Evolutionary conservation across 805 yeast genomes (phyloP).

Genomic region (Torulaspora gathmanii): DNA sequence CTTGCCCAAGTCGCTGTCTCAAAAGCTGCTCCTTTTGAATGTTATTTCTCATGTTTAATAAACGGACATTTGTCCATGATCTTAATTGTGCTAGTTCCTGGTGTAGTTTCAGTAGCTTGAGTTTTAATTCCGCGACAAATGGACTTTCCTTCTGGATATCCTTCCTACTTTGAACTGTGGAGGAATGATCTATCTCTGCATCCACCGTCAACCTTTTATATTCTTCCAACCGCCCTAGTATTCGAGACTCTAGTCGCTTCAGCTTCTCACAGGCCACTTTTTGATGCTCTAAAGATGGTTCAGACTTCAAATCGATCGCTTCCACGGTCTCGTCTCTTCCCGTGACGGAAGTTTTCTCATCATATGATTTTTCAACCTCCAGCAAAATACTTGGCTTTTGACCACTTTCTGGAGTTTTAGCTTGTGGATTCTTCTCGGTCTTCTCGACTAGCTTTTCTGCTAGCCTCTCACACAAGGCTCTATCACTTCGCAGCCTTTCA

Average conservation of each 20-base stretch:
- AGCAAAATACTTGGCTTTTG: background rate
- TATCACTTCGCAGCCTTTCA: slow-evolving; percentile 9
- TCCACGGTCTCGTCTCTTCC: too few relatives aligned
- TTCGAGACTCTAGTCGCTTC: slow-evolving; percentile 7
- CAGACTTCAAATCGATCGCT: too few relatives aligned
- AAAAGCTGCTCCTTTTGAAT: background rate
- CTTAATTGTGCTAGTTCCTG: slow-evolving; percentile 10
- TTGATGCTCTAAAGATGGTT: background rate
- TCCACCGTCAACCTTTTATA: background rate
- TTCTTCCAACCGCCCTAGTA: slow-evolving; percentile 10
- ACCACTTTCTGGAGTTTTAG: too few relatives aligned
- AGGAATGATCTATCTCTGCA: background rate
- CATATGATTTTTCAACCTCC: background rate
- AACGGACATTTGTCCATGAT: slow-evolving; percentile 6
- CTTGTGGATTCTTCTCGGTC: background rate
- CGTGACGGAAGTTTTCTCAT: background rate
- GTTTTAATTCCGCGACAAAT: slow-evolving; percentile 8
- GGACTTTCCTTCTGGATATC: slow-evolving; percentile 9
- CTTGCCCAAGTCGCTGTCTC: background rate
- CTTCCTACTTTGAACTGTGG: background rate
- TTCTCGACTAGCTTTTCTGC: background rate
- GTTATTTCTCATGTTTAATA: slow-evolving; percentile 10
- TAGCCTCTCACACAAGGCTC: background rate
- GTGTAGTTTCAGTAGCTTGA: slow-evolving; percentile 1
- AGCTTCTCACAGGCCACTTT: background rate